These are phyloP conservation scores for Linnemannia exigua DNA, from an alignment of 192 early-diverging fungal species.

Conservation along the genomic window DNA sequence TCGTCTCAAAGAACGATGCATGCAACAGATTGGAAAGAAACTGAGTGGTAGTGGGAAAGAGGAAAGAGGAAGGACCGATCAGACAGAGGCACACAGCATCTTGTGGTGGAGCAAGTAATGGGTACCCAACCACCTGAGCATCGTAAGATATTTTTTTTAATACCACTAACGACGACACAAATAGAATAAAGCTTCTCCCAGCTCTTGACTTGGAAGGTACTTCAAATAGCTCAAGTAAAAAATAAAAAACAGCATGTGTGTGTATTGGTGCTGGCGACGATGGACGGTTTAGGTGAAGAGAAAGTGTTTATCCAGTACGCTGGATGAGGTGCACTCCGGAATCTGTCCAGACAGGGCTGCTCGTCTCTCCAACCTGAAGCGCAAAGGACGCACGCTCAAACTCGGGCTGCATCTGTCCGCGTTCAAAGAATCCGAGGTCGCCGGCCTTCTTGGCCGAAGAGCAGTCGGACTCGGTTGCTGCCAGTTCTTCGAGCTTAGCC, in stretches of 20 bases:
- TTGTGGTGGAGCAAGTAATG: too few species aligned
- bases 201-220: too few species aligned
- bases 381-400: conserved; percentile 94
- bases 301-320: conserved; percentile 77
- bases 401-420: conserved; percentile 90
- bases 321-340: conserved; percentile 95
- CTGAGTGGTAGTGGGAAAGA: too few species aligned
- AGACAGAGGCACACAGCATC: too few species aligned
- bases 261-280: not conserved
- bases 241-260: not conserved
- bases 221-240: too few species aligned
- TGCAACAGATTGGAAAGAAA: too few species aligned
- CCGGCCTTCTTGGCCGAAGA: conserved; percentile 90
- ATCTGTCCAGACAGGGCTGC: conserved; percentile 86
- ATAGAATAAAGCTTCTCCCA: too few species aligned
- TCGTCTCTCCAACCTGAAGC: conserved; percentile 87
- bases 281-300: not conserved
- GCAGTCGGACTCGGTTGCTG: conserved; percentile 89
- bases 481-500: conserved; percentile 78
- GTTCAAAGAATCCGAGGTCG: conserved; percentile 90
- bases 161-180: too few species aligned
- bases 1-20: too few species aligned
- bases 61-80: too few species aligned
- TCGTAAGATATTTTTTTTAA: too few species aligned
- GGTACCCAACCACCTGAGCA: too few species aligned